phyloP scores from a whole-genome alignment of 2,329 filamentous ascomycete species.

The Tolypocladium tropicale region DNA sequence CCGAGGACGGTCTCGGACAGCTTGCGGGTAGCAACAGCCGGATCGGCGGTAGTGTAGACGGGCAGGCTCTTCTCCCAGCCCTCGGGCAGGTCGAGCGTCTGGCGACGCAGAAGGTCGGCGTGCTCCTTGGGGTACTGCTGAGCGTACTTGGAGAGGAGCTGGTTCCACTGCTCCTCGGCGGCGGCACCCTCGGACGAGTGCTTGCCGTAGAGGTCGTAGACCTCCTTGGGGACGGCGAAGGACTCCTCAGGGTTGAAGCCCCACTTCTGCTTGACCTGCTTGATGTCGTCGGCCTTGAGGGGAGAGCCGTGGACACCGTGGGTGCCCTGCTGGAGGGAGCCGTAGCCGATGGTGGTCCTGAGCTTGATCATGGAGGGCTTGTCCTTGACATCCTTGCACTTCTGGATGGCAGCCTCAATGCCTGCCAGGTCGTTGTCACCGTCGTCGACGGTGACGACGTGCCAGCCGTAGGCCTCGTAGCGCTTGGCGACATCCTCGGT shows the following conservation, averaged over 20 bases:
- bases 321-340: conserved; percentile 86
- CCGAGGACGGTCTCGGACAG: conserved; percentile 88
- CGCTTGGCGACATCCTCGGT: conserved; percentile 93
- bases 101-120: conserved; percentile 71
- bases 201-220: conserved; percentile 86
- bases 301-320: conserved; percentile 93
- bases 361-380: conserved; percentile 97
- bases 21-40: conserved; percentile 86
- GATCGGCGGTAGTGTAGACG: conserved; percentile 76
- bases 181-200: conserved; percentile 78
- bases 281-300: conserved; percentile 87
- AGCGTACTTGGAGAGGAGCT: conserved; percentile 79
- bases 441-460: conserved; percentile 72
- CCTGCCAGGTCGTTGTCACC: conserved; percentile 79
- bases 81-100: conserved; percentile 75
- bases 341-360: conserved; percentile 93
- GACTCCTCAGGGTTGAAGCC: conserved; percentile 91
- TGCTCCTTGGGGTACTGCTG: conserved; percentile 68
- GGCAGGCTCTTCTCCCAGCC: conserved; percentile 95
- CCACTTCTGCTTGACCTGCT: conserved; percentile 89
- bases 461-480: conserved; percentile 97
- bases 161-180: conserved; percentile 89
- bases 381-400: conserved; percentile 79
- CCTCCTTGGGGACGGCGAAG: conserved; percentile 88
- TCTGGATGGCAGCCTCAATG: conserved; percentile 81